These are phyloP conservation scores for Beauveria medogensis DNA, from an alignment of 2,329 filamentous ascomycete species.

Conservation along the genomic window DNA sequence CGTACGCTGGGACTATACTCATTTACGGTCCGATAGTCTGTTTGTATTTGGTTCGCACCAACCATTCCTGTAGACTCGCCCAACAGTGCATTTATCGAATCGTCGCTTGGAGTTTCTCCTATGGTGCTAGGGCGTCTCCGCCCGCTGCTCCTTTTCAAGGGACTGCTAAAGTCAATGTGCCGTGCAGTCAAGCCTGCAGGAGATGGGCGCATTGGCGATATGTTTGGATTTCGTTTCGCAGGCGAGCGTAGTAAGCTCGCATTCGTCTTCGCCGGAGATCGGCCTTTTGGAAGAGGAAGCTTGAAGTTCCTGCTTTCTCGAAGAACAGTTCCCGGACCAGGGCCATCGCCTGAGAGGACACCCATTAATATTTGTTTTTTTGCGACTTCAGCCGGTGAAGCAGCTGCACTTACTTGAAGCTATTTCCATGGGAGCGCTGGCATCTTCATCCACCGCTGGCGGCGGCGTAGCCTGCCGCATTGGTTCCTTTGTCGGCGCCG, in stretches of 20 bases:
- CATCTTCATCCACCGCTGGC: constrained; percentile 18
- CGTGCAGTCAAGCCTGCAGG: constrained; percentile 35
- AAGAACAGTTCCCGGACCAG: constrained; percentile 45
- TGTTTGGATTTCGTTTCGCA: constrained; percentile 51
- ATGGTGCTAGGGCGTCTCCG: constrained; percentile 12
- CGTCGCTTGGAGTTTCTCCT: constrained; percentile 20
- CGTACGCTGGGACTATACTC: background rate
- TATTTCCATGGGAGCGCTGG: constrained; percentile 45
- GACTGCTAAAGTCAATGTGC: constrained; percentile 46
- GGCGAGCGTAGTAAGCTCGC: constrained; percentile 40
- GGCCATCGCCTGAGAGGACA: constrained; percentile 35
- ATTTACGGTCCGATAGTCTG: constrained; percentile 12
- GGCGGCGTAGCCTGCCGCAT: constrained; percentile 13
- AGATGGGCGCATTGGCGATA: constrained; percentile 41
- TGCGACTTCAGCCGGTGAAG: background rate
- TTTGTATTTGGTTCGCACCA: constrained; percentile 22
- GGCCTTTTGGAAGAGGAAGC: constrained; percentile 31
- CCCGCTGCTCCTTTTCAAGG: background rate
- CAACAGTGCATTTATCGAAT: constrained; percentile 18
- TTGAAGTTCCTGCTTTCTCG: constrained; percentile 37
- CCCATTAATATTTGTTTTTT: constrained; percentile 16
- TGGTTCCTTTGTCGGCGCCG: constrained; percentile 1
- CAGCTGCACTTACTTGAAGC: constrained; percentile 35
- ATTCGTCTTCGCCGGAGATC: constrained; percentile 57
- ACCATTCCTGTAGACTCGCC: constrained; percentile 33